A percentile compares a stretch with the other conserved stretches of the same genome.
Conservation (phyloP, 108 stramenopile genomes). For the Phaeodactylum tricornutum region DNA sequence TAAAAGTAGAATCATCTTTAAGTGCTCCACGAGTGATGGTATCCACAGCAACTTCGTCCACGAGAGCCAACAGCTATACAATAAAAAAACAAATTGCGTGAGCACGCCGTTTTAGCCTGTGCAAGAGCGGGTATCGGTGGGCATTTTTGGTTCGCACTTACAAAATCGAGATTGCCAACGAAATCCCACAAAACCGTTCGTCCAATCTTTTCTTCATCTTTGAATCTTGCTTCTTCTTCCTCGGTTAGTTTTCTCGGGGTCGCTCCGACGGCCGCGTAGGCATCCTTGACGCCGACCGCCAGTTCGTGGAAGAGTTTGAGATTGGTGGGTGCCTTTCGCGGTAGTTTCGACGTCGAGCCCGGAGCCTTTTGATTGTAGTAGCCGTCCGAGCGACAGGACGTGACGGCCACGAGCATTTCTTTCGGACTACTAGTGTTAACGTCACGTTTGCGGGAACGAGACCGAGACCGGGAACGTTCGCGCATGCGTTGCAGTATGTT, state of each 20-base stretch:
- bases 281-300: constrained; percentile 81
- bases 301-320: constrained; percentile 81
- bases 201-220: constrained; percentile 25
- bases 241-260: constrained; percentile 38
- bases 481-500: constrained; percentile 14
- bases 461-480: constrained; percentile 28
- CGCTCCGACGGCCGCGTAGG: constrained; percentile 66
- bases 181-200: constrained; percentile 61
- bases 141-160: constrained; percentile 20
- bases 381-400: constrained; percentile 77
- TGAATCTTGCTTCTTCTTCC: constrained; percentile 11
- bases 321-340: constrained; percentile 68
- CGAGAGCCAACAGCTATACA: constrained; percentile 54
- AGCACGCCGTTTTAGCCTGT: neutral
- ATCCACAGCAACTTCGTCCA: constrained; percentile 80
- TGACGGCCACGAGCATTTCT: constrained; percentile 66
- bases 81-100: neutral
- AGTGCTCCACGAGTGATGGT: constrained; percentile 77
- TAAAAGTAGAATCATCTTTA: constrained; percentile 77
- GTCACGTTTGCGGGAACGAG: constrained; percentile 8
- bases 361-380: constrained; percentile 83
- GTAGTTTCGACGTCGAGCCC: constrained; percentile 68
- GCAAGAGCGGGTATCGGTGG: neutral
- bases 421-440: neutral
- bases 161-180: constrained; percentile 75